Base-by-base conservation (phyloP, 2,329 filamentous ascomycete genomes). In the Magnaporthiopsis rhizophila region DNA sequence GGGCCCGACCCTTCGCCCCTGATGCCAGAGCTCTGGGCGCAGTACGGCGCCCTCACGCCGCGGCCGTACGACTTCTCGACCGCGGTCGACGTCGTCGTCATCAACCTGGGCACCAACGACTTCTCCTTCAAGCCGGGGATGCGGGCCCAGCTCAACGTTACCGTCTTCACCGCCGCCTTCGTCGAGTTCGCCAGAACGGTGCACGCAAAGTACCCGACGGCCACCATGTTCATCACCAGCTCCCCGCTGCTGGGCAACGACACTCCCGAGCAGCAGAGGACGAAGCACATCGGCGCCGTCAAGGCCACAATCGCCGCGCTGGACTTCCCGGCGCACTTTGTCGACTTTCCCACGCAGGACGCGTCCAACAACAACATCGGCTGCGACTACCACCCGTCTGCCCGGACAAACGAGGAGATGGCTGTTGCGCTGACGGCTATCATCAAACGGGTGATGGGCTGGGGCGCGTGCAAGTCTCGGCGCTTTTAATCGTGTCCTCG, bases 81-180 rank as follows among this genome's bases (percentile, higher is more conserved):
- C n/a, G 34, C 72, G 63, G 67, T 74, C 15, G 72, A 78, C 58
- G 74, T 72, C 18, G 74, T 80, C 0, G 77, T 80, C 24, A 76
- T 80, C 66, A 78, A 78, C 65, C 74, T 80, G 0, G 77, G 77
- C 38, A 80, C 77, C 58, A 80, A 79, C 65, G 77, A 79, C 68
- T 79, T 78, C 65, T 71, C 72, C 58, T 78, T 57, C 24, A 15
- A 78, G 67, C 68, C 73, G 13, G 68, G 66, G 34, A 69, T 69
- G 9, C 71, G 73, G 2, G 67, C 70, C 9, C 69, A 69, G n/a
- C 67, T 75, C 32, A 64, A 76, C 63, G 67, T 71, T 2, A 62
- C 66, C 6, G 65, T 69, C 0, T 72, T 74, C 53, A 70, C 71
- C 8, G 66, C 67, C 1, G 75, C 71, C 2, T 66, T 75, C 9